Conservation (phyloP, 192 early-diverging fungal species). For the Podila minutissima region DNA sequence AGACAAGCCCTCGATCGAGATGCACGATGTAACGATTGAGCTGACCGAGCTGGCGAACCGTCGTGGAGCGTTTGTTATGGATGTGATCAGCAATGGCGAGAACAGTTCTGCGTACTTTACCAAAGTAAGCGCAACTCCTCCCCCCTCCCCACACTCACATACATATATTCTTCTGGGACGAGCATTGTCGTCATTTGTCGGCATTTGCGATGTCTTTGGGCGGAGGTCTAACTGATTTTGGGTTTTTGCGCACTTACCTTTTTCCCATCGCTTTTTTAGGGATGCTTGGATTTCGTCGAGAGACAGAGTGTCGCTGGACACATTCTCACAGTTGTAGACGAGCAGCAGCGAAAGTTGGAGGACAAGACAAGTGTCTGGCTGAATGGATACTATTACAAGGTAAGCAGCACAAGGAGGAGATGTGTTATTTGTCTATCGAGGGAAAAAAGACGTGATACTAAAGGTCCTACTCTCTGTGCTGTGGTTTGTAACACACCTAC, state of each 20-base stretch:
- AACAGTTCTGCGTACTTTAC: constrained; percentile 55
- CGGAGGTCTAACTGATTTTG: background rate
- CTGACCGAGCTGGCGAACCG: constrained; percentile 45
- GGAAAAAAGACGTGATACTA: too few relatives aligned
- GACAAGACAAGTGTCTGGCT: constrained; percentile 50
- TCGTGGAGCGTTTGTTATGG: constrained; percentile 60
- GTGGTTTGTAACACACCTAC: too few relatives aligned
- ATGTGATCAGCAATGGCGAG: constrained; percentile 58
- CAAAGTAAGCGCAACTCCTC: constrained; percentile 35
- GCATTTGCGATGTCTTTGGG: background rate
- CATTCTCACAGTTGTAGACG: constrained; percentile 54
- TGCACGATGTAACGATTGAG: constrained; percentile 39
- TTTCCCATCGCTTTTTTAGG: constrained; percentile 32
- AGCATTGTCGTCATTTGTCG: too few relatives aligned
- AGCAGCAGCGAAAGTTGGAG: constrained; percentile 36
- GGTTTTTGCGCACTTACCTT: too few relatives aligned
- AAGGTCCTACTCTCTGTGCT: background rate
- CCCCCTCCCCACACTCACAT: background rate
- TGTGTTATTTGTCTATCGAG: too few relatives aligned
- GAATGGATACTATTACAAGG: constrained; percentile 53
- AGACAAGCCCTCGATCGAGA: constrained; percentile 26
- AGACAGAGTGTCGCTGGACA: constrained; percentile 59
- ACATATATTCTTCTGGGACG: background rate
- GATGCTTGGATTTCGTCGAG: constrained; percentile 50
- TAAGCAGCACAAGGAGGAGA: constrained; percentile 3